Conservation (phyloP, 1,284 basidiomycete species). For the Microbotryomycetes sp. region DNA sequence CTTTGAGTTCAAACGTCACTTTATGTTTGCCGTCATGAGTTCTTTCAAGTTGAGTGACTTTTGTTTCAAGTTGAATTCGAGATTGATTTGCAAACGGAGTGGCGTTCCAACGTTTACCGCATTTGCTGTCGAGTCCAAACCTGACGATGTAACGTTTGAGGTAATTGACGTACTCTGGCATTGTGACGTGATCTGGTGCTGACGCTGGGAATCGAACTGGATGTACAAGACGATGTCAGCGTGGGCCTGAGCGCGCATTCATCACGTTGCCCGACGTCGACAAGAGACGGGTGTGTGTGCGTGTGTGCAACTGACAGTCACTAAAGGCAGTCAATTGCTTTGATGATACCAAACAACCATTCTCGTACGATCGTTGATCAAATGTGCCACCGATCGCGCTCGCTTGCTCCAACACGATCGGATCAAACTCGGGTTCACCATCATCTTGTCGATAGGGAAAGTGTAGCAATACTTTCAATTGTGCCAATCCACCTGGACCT, state of each 20-base stretch:
- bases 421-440: conserved; percentile 48
- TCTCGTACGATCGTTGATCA: conserved; percentile 45
- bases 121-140: conserved; percentile 45
- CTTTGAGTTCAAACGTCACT: conserved; percentile 35
- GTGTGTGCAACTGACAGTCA: conserved; percentile 50
- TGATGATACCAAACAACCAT: conserved; percentile 52
- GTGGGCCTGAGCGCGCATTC: background rate
- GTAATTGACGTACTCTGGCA: conserved; percentile 57
- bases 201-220: conserved; percentile 16
- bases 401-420: conserved; percentile 57
- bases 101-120: conserved; percentile 19
- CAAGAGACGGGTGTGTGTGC: too few relatives aligned
- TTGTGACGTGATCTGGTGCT: conserved; percentile 51
- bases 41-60: conserved; percentile 47
- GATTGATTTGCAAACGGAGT: conserved; percentile 22
- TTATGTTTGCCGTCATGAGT: conserved; percentile 42
- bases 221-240: background rate
- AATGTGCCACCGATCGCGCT: conserved; percentile 60
- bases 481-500: conserved; percentile 58
- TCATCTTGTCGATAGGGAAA: conserved; percentile 41
- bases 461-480: conserved; percentile 53
- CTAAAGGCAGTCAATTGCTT: conserved; percentile 61
- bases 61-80: conserved; percentile 48
- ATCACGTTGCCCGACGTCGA: background rate
- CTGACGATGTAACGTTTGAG: conserved; percentile 51